Evolutionary conservation across 345 rosid genomes (phyloP).

Genomic region (Streptanthus diversifolius): DNA sequence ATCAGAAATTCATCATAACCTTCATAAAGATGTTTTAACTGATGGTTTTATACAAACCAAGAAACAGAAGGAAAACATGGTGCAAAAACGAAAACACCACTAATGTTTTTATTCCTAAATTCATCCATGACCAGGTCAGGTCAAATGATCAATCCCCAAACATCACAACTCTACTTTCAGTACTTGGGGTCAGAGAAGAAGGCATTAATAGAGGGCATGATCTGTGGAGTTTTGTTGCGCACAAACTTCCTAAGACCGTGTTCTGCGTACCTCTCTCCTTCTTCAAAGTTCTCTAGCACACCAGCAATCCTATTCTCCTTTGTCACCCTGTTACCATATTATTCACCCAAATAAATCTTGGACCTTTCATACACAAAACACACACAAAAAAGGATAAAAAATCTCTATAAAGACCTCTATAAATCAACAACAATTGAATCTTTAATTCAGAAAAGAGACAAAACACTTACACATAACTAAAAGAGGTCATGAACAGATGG

Average conservation of each 20-base stretch:
- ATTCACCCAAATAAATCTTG: not conserved
- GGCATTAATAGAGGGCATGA: conserved; percentile 71
- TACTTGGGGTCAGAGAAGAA: conserved; percentile 73
- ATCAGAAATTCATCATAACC: not conserved
- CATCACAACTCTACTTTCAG: not conserved
- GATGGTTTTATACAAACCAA: not conserved
- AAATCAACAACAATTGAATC: not conserved
- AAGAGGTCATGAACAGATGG: not conserved
- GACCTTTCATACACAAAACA: not conserved
- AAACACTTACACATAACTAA: not conserved
- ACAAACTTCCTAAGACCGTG: conserved; percentile 62
- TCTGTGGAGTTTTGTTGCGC: conserved; percentile 64
- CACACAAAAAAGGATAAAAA: not conserved
- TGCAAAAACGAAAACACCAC: not conserved
- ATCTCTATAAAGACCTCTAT: not conserved
- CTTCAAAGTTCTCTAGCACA: conserved; percentile 63
- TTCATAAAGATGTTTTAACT: not conserved
- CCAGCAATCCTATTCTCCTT: conserved; percentile 79
- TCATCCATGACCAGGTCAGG: not conserved
- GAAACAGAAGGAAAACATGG: not conserved
- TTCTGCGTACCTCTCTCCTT: conserved; percentile 68
- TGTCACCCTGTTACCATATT: conserved; percentile 48
- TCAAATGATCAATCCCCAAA: not conserved
- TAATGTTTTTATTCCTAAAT: not conserved
- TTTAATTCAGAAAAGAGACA: not conserved